Conservation (phyloP, 768 basidiomycete species). For the Daedalea quercina region DNA sequence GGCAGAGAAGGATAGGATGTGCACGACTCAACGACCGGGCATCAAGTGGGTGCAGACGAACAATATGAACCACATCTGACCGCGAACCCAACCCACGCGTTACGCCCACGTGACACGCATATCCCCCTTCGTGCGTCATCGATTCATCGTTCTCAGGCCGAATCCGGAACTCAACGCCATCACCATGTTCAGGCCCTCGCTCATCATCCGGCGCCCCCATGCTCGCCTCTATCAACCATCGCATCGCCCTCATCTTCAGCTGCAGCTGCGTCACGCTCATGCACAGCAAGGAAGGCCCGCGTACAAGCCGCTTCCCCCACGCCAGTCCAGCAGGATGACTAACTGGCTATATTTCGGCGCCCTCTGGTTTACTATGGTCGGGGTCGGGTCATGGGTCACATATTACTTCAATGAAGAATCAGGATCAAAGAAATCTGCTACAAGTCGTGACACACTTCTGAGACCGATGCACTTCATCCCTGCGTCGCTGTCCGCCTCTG, state of each 20-base stretch:
- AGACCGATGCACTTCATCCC: slow-evolving; percentile 42
- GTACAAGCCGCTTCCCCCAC: not conserved
- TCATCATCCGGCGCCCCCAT: not conserved
- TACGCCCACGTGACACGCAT: not conserved
- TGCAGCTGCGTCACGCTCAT: not conserved
- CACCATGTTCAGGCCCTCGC: not conserved
- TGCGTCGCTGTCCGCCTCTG: slow-evolving; percentile 47
- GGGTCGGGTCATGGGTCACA: slow-evolving; percentile 31
- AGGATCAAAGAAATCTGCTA: slow-evolving; percentile 41
- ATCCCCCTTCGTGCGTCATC: not conserved
- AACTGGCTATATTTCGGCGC: too few relatives aligned
- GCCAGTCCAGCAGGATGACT: too few relatives aligned
- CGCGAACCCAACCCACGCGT: not conserved
- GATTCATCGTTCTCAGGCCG: too few relatives aligned
- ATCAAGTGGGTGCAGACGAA: not conserved
- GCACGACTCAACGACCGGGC: not conserved
- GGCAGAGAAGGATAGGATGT: not conserved
- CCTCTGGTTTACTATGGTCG: too few relatives aligned
- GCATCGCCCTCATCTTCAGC: not conserved
- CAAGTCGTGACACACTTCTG: slow-evolving; percentile 21
- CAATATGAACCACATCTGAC: not conserved
- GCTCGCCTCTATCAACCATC: not conserved
- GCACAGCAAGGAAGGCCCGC: not conserved
- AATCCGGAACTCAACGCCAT: not conserved
- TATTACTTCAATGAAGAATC: slow-evolving; percentile 52